Conservation (phyloP, 352 stramenopile species). For the Globisporangium irregulare region DNA sequence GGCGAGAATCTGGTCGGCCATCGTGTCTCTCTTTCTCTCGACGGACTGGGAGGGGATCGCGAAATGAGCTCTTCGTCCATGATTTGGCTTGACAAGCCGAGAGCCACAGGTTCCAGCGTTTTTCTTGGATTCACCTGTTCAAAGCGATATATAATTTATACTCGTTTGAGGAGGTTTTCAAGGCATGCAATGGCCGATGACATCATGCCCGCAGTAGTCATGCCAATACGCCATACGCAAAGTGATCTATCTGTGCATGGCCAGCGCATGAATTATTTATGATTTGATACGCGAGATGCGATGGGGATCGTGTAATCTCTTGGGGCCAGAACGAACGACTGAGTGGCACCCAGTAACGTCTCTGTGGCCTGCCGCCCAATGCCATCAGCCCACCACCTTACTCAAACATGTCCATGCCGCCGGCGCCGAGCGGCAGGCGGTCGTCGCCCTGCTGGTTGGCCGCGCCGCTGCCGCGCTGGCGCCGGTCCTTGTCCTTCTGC, state of each 20-base stretch:
- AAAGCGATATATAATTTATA: neutral
- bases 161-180: neutral
- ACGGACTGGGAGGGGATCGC: neutral
- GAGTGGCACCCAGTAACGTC: neutral
- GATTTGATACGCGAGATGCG: neutral
- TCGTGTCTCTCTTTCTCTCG: neutral
- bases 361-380: neutral
- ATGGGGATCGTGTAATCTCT: neutral
- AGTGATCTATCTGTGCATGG: neutral
- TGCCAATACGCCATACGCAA: neutral
- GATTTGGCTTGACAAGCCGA: neutral
- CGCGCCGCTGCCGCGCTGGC: constrained; percentile 38
- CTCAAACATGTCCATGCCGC: constrained; percentile 58
- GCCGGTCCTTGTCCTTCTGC: constrained; percentile 79
- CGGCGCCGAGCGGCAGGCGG: constrained; percentile 27
- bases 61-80: neutral
- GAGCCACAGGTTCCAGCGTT: neutral
- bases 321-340: neutral
- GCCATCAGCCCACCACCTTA: constrained; percentile 16
- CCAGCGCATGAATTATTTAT: neutral
- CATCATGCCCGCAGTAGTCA: neutral
- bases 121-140: neutral
- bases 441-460: constrained; percentile 50
- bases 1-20: constrained; percentile 12
- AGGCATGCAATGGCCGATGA: neutral